Evolutionary conservation across 2,329 filamentous ascomycete species (phyloP), one percentile per base, ranked within the genome.

Genomic region (Cladophialophora psammophila): DNA sequence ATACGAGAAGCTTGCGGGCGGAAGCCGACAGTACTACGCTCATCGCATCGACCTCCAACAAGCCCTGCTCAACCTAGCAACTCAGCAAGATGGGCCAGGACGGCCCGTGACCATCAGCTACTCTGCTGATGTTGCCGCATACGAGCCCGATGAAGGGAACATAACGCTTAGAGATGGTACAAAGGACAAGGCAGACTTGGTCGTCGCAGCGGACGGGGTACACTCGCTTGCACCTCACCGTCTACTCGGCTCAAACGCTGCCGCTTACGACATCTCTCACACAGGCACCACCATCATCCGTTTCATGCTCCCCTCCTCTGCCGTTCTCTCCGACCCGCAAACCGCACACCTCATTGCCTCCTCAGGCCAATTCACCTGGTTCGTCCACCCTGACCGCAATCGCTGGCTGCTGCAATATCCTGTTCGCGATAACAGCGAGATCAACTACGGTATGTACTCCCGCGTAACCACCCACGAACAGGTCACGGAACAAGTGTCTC

Each of bases 41-140:
- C 54, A 57, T 20, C 54, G 54, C 15, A 36, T 57, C 10, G 54
- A 57, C n/a, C 54, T 57, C 32, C 54, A 57, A 35, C 31, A 40
- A 7, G 31, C 31, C 10, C 34, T 57, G 15, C 32, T 35, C 4
- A 18, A 26, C 12, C 54, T 57, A 3, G 54, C 54, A 9, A 57
- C 54, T 20, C 13, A 20, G 12, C 31, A 38, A 20, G 34, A 57
- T 38, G 54, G 13, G 2, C 31, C 15, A 0, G 54, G 54, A n/a
- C 13, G 5, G 15, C 54, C 54, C 5, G 35, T 57, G 15, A 12
- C 34, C 15, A 38, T 57, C 12, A n/a, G 7, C 5, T 35, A 57
- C 9, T 35, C 31, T 36, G 54, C 34, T n/a, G 32, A 35, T 20
- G 54, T 36, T 0, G 35, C 12, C 13, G 18, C 31, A n/a, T 40